Percentiles rank a stretch among this genome's conserved stretches.
Evolutionary conservation across 2,329 filamentous ascomycete genomes (phyloP).

Genomic region (Colletotrichum plurivorum): DNA sequence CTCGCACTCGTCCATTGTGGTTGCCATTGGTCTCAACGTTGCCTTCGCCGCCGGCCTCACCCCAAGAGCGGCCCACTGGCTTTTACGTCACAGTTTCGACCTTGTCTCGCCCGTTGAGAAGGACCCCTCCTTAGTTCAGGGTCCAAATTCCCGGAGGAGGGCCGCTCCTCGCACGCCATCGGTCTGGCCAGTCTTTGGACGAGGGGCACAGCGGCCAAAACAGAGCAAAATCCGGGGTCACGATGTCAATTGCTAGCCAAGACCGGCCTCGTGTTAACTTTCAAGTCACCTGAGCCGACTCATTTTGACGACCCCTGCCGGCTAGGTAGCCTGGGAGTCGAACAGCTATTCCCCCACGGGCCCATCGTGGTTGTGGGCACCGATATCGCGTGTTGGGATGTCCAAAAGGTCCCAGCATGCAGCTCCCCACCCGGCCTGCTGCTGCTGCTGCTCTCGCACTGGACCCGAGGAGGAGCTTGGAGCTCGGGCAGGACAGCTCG

Average conservation of each 20-base stretch:
- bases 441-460: constrained; percentile 18
- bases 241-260: constrained; percentile 20
- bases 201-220: background rate
- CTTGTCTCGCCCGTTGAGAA: constrained; percentile 12
- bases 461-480: constrained; percentile 14
- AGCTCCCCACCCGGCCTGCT: constrained; percentile 13
- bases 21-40: constrained; percentile 8
- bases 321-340: constrained; percentile 1
- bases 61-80: constrained; percentile 14
- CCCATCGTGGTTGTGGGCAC: constrained; percentile 37
- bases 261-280: constrained; percentile 31
- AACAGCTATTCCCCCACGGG: constrained; percentile 29
- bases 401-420: constrained; percentile 21
- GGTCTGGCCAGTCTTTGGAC: constrained; percentile 12
- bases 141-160: constrained; percentile 14
- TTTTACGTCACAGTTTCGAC: constrained; percentile 38
- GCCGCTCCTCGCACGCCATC: constrained; percentile 35
- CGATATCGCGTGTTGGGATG: constrained; percentile 24
- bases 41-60: constrained; percentile 31
- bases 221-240: constrained; percentile 34
- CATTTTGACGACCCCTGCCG: constrained; percentile 28
- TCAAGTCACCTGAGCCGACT: constrained; percentile 37
- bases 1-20: constrained; percentile 3
- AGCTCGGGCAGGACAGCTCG: constrained; percentile 1
- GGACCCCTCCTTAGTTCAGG: constrained; percentile 13